A percentile compares a stretch with the other conserved stretches of the same genome.
Evolutionary conservation across 2,329 filamentous ascomycete genomes (phyloP).

Genomic region (Didymellaceae sp.): DNA sequence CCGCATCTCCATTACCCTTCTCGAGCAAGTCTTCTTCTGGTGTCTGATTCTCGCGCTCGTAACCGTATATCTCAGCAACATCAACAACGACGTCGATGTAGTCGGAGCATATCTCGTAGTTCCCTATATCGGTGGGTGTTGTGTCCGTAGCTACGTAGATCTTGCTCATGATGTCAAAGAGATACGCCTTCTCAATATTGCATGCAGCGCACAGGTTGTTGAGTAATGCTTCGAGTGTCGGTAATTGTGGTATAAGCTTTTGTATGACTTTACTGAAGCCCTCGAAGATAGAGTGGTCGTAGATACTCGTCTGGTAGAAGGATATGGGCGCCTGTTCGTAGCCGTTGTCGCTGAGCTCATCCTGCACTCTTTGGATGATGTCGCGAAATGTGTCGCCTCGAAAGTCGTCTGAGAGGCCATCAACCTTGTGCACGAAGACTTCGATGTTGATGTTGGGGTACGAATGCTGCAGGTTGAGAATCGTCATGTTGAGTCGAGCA

Average conservation of each 20-base stretch:
- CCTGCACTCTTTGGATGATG: conserved; percentile 94
- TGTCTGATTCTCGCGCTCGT: conserved; percentile 53
- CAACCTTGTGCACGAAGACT: conserved; percentile 98
- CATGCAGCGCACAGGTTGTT: conserved; percentile 93
- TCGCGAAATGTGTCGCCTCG: conserved; percentile 95
- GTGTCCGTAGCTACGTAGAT: conserved; percentile 98
- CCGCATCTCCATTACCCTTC: conserved; percentile 60
- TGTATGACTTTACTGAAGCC: conserved; percentile 98
- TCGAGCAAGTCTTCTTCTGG: conserved; percentile 44
- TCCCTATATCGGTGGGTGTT: conserved; percentile 89
- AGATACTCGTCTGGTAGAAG: conserved; percentile 97
- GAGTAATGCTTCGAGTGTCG: conserved; percentile 90
- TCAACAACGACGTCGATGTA: conserved; percentile 99
- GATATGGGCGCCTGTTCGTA: conserved; percentile 93
- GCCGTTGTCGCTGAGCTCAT: conserved; percentile 91
- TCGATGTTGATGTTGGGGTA: conserved; percentile 97
- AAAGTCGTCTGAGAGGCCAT: conserved; percentile 96
- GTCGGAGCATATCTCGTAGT: conserved; percentile 97
- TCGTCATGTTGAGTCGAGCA: conserved; percentile 82
- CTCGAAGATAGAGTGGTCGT: conserved; percentile 98
- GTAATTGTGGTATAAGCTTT: conserved; percentile 91
- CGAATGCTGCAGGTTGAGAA: conserved; percentile 83
- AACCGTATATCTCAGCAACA: conserved; percentile 94
- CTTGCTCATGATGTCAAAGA: conserved; percentile 97
- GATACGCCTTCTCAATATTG: conserved; percentile 95